A percentile compares a stretch with the other conserved stretches of the same genome.
These are phyloP conservation scores for Rhynchospora tenuis DNA, from an alignment of 176 grass and related monocot genomes.

Conservation along the genomic window DNA sequence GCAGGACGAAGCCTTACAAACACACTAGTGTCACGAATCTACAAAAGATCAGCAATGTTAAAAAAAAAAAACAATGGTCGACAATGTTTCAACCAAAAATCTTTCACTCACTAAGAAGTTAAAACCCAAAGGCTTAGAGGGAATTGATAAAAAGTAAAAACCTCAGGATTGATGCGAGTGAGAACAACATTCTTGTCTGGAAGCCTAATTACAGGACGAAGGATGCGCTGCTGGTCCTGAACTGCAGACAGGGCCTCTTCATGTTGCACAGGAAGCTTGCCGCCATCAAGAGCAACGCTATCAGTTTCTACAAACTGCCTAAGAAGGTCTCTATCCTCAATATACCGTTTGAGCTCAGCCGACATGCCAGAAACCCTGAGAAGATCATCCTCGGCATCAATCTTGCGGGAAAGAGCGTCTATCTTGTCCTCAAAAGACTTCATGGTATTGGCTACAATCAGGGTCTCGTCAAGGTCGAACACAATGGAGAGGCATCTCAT, in stretches of 20 bases:
- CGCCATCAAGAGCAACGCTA: conserved; percentile 43
- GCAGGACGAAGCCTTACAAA: conserved; percentile 95
- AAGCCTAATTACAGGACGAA: conserved; percentile 73
- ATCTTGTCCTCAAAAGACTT: conserved; percentile 80
- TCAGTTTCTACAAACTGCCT: conserved; percentile 82
- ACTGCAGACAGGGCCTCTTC: conserved; percentile 53
- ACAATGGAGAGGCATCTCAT: conserved; percentile 80
- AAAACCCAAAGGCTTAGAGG: no score
- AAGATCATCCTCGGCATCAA: conserved; percentile 73
- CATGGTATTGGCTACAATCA: conserved; percentile 98
- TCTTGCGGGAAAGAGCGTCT: conserved; percentile 54
- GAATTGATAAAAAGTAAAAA: no score
- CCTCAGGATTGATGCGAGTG: conserved; percentile 94
- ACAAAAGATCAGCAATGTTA: conserved; percentile 6
- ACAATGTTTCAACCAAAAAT: neutral
- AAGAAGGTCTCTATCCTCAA: conserved; percentile 77
- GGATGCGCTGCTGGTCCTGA: conserved; percentile 43
- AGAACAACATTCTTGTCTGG: conserved; percentile 78
- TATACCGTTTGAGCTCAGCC: conserved; percentile 84
- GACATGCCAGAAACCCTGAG: conserved; percentile 74
- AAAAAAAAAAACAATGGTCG: neutral
- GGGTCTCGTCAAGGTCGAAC: conserved; percentile 94
- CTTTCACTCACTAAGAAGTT: no score
- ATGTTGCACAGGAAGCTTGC: conserved; percentile 43
- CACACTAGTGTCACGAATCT: conserved; percentile 96